Conservation (phyloP, 163 green algal species). For the Scenedesmus sp. region DNA sequence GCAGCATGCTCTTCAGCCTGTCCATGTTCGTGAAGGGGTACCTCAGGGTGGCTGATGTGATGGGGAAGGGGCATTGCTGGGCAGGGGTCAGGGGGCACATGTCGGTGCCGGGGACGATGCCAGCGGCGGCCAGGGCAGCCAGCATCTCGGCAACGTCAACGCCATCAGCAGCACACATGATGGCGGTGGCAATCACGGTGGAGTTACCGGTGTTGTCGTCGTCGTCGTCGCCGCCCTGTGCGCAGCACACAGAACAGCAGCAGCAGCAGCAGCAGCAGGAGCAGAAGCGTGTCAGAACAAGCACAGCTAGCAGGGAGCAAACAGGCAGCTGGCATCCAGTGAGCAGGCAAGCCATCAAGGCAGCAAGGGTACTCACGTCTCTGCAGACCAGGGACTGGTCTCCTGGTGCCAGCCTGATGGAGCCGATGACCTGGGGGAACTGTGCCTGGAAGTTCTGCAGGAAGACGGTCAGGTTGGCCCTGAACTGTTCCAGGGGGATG, state of each 20-base stretch:
- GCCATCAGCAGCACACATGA: neutral
- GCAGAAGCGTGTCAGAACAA: too few relatives aligned
- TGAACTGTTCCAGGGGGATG: neutral
- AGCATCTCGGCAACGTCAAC: slow-evolving; percentile 19
- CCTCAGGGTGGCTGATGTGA: neutral
- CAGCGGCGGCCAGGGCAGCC: neutral
- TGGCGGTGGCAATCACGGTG: neutral
- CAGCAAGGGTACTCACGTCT: neutral
- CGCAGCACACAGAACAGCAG: neutral
- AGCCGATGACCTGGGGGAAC: neutral
- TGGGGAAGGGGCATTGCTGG: neutral
- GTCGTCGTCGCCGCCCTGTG: neutral
- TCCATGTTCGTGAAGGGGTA: slow-evolving; percentile 31
- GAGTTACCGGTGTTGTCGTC: neutral
- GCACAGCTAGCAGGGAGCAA: neutral
- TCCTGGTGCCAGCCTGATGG: neutral
- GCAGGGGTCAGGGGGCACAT: neutral
- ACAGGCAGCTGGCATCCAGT: neutral
- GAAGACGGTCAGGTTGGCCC: slow-evolving; percentile 6
- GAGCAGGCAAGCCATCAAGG: neutral
- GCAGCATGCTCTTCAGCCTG: slow-evolving; percentile 27
- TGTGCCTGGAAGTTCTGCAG: neutral
- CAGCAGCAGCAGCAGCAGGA: neutral
- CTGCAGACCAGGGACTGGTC: neutral
- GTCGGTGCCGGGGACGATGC: neutral